Conservation (phyloP, 305 asterid genomes). For the Fraxinus sp. region DNA sequence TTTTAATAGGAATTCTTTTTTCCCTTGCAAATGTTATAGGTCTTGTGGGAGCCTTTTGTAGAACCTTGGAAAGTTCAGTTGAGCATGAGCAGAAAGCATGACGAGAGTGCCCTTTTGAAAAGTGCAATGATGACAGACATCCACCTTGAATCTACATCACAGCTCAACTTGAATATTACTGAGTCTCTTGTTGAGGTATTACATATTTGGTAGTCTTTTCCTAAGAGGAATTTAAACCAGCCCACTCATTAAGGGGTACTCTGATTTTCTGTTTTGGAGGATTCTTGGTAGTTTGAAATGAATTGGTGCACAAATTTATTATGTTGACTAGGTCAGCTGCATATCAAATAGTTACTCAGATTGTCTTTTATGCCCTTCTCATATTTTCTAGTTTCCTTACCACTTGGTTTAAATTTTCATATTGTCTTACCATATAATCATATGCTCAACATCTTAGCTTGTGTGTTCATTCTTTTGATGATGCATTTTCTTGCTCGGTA, state of each 20-base stretch:
- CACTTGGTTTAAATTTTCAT: neutral
- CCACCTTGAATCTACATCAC: constrained; percentile 59
- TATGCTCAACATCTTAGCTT: neutral
- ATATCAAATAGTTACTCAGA: constrained; percentile 2
- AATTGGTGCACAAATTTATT: neutral
- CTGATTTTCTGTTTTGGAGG: constrained; percentile 13
- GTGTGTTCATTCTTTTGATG: neutral
- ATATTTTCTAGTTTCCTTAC: neutral
- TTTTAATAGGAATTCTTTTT: constrained; percentile 13
- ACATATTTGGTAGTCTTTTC: neutral
- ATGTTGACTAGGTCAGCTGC: constrained; percentile 10
- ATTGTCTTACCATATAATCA: neutral
- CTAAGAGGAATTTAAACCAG: constrained; percentile 12
- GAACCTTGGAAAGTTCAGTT: constrained; percentile 86
- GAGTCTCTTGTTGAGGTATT: constrained; percentile 87
- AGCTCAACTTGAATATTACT: constrained; percentile 80
- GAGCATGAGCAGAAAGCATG: constrained; percentile 57
- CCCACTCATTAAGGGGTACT: constrained; percentile 10
- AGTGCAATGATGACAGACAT: constrained; percentile 60
- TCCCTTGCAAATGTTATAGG: constrained; percentile 43
- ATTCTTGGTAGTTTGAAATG: constrained; percentile 2
- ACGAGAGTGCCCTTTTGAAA: constrained; percentile 57
- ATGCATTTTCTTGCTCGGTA: neutral
- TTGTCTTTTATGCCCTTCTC: constrained; percentile 8
- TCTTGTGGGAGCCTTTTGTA: constrained; percentile 89